These are phyloP conservation scores for Saccharomycopsis hybrid DNA, from an alignment of 1,139 yeast species.

Conservation along the genomic window DNA sequence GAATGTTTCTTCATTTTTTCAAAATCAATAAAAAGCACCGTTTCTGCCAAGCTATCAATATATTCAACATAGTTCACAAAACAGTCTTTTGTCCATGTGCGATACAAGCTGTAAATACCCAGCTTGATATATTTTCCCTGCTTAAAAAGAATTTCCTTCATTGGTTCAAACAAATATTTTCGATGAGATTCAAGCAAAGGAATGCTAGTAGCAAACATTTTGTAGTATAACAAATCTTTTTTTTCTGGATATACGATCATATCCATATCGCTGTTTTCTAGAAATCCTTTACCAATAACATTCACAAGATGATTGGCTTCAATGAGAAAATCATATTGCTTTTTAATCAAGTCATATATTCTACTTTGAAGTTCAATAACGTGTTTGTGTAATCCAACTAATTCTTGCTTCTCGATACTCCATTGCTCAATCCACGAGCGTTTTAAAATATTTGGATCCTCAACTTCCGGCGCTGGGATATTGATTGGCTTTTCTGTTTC, in stretches of 20 bases:
- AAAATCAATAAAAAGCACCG: conserved; percentile 40
- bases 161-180: conserved; percentile 49
- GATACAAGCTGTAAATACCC: conserved; percentile 57
- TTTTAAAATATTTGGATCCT: conserved; percentile 7
- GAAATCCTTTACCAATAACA: conserved; percentile 42
- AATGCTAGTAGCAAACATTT: conserved; percentile 46
- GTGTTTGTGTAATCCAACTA: conserved; percentile 46
- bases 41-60: conserved; percentile 43
- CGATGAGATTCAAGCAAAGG: conserved; percentile 59
- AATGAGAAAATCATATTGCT: conserved; percentile 67
- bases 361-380: conserved; percentile 67
- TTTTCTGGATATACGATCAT: conserved; percentile 25
- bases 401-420: conserved; percentile 55
- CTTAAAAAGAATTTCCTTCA: conserved; percentile 38
- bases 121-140: conserved; percentile 63
- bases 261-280: conserved; percentile 3
- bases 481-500: background rate
- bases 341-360: conserved; percentile 66
- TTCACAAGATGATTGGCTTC: conserved; percentile 62
- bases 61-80: conserved; percentile 49
- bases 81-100: conserved; percentile 60
- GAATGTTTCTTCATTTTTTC: conserved; percentile 44
- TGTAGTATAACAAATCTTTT: conserved; percentile 35
- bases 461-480: conserved; percentile 1
- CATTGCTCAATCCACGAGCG: conserved; percentile 73